Evolutionary conservation across 345 rosid genomes (phyloP).

Genomic region (Ceriops tagal): DNA sequence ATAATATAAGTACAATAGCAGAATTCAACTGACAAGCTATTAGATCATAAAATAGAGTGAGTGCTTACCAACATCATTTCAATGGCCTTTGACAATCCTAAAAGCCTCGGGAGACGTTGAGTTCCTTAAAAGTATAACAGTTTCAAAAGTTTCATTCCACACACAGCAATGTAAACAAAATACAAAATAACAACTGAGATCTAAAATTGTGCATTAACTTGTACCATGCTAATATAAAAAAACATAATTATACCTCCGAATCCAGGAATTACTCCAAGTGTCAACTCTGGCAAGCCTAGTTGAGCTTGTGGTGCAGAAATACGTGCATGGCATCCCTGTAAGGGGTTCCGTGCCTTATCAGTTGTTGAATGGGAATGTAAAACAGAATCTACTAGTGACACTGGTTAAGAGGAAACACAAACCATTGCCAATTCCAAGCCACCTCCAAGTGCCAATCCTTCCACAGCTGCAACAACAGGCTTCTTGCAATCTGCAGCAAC

Average conservation of each 20-base stretch:
- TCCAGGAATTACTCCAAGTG: constrained; percentile 93
- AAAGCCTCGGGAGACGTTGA: constrained; percentile 92
- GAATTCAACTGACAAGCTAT: constrained; percentile 1
- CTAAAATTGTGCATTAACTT: background rate
- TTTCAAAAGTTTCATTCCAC: constrained; percentile 10
- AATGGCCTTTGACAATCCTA: constrained; percentile 82
- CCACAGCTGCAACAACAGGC: constrained; percentile 94
- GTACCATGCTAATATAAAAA: background rate
- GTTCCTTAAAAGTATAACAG: constrained; percentile 54
- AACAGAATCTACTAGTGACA: background rate
- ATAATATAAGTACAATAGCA: background rate
- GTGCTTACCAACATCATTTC: constrained; percentile 77
- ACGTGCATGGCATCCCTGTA: constrained; percentile 91
- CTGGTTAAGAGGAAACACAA: constrained; percentile 21
- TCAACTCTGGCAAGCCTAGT: constrained; percentile 85
- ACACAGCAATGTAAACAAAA: constrained; percentile 4
- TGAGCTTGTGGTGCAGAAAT: constrained; percentile 73
- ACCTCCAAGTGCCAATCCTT: constrained; percentile 98
- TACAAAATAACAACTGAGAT: constrained; percentile 3
- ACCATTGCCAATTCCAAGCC: constrained; percentile 94
- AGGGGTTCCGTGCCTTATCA: background rate
- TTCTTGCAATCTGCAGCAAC: constrained; percentile 62
- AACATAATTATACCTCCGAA: constrained; percentile 64
- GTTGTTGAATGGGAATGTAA: background rate
- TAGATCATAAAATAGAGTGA: background rate